Evolutionary conservation across 176 grass and related monocot species (phyloP).

Genomic region (Carex pumila): DNA sequence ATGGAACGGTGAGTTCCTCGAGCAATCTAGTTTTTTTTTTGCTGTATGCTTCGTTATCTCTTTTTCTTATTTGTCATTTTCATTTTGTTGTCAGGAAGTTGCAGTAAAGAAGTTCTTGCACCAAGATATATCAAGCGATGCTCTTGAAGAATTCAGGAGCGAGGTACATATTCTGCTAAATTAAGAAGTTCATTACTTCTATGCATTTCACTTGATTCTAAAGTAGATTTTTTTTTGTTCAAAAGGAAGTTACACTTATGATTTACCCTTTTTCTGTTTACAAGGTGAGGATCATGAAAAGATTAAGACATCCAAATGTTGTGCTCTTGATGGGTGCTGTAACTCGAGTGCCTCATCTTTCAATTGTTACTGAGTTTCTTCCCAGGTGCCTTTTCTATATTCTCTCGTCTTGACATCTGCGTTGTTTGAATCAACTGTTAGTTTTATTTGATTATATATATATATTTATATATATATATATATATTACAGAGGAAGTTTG

Average conservation of each 20-base stretch:
- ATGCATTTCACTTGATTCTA: neutral
- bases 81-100: slow-evolving; percentile 73
- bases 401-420: slow-evolving; percentile 18
- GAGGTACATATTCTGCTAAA: slow-evolving; percentile 55
- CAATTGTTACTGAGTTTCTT: slow-evolving; percentile 97
- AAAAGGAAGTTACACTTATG: neutral
- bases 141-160: slow-evolving; percentile 91
- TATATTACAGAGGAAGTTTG: slow-evolving; percentile 75
- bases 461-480: slow-evolving; percentile 34
- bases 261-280: slow-evolving; percentile 22
- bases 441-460: slow-evolving; percentile 25
- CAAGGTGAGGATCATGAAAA: slow-evolving; percentile 91
- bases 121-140: slow-evolving; percentile 98
- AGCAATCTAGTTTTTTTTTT: neutral
- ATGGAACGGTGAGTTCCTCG: slow-evolving; percentile 82
- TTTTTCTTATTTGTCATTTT: slow-evolving; percentile 27
- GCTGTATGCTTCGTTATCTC: neutral
- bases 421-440: slow-evolving; percentile 5
- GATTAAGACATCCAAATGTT: slow-evolving; percentile 93
- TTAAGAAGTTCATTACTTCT: neutral
- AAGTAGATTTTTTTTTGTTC: slow-evolving; percentile 22
- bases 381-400: slow-evolving; percentile 56
- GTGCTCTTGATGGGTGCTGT: slow-evolving; percentile 99
- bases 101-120: slow-evolving; percentile 98
- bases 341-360: slow-evolving; percentile 87